These are phyloP conservation scores for Canna indica DNA, from an alignment of 176 grass and related monocot genomes.

Conservation along the genomic window DNA sequence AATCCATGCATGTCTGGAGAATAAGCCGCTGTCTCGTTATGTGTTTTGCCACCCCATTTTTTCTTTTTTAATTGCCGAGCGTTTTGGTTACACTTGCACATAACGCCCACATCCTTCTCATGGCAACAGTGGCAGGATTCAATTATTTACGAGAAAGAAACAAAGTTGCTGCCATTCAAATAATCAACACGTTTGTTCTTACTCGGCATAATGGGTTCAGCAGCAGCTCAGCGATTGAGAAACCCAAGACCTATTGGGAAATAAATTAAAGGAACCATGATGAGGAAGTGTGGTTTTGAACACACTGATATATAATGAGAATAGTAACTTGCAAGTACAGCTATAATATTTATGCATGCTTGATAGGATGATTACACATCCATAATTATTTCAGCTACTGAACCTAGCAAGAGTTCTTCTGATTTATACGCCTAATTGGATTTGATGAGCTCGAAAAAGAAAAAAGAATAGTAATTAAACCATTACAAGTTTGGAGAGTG, in stretches of 20 bases:
- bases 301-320: background rate
- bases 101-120: background rate
- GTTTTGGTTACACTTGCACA: no score
- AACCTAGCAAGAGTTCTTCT: background rate
- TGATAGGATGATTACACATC: background rate
- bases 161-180: background rate
- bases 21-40: background rate
- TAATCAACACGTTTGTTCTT: conserved; percentile 1
- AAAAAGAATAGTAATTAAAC: background rate
- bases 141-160: background rate
- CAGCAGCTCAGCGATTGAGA: background rate
- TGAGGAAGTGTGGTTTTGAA: no score
- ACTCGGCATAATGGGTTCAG: background rate
- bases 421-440: background rate
- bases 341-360: background rate
- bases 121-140: background rate
- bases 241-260: no score
- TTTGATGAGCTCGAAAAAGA: no score
- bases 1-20: background rate
- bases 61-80: no score
- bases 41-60: background rate
- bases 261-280: no score
- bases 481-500: background rate
- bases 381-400: background rate
- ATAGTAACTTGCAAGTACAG: background rate